Conservation (phyloP, 148 eudicot genomes). For the Vaccinium myrtillus region DNA sequence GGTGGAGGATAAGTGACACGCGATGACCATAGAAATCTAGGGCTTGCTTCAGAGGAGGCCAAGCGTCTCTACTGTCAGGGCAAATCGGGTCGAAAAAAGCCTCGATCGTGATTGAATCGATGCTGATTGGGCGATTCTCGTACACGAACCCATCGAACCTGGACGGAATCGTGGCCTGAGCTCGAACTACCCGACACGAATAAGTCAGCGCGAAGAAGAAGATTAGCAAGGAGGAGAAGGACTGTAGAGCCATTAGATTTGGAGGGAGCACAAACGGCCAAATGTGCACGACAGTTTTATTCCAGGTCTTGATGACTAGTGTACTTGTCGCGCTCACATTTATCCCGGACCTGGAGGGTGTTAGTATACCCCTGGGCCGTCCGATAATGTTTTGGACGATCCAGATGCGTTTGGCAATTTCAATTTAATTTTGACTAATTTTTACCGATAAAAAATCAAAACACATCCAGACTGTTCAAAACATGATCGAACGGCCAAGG, state of each 20-base stretch:
- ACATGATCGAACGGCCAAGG: too few species aligned
- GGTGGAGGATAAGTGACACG: slow-evolving; percentile 59
- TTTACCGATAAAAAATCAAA: too few species aligned
- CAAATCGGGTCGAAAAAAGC: slow-evolving; percentile 93
- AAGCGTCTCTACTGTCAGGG: slow-evolving; percentile 80
- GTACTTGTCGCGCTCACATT: too few species aligned
- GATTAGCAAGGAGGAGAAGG: neutral
- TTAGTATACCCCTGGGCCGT: too few species aligned
- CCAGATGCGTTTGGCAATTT: too few species aligned
- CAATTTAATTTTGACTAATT: too few species aligned
- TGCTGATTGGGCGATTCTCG: slow-evolving; percentile 31
- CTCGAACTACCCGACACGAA: neutral
- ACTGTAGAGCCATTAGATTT: slow-evolving; percentile 3
- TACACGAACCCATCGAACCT: slow-evolving; percentile 76
- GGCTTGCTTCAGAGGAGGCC: slow-evolving; percentile 79
- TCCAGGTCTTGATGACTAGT: neutral
- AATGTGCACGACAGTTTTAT: neutral
- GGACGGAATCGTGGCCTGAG: slow-evolving; percentile 31
- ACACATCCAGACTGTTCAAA: fast-evolving
- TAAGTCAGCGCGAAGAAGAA: neutral
- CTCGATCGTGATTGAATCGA: slow-evolving; percentile 54
- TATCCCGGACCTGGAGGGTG: too few species aligned
- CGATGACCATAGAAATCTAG: slow-evolving; percentile 47
- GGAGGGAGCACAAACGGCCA: neutral
- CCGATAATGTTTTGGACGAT: too few species aligned